These are phyloP conservation scores for Boechera stricta DNA, from an alignment of 345 rosid species.

Conservation along the genomic window DNA sequence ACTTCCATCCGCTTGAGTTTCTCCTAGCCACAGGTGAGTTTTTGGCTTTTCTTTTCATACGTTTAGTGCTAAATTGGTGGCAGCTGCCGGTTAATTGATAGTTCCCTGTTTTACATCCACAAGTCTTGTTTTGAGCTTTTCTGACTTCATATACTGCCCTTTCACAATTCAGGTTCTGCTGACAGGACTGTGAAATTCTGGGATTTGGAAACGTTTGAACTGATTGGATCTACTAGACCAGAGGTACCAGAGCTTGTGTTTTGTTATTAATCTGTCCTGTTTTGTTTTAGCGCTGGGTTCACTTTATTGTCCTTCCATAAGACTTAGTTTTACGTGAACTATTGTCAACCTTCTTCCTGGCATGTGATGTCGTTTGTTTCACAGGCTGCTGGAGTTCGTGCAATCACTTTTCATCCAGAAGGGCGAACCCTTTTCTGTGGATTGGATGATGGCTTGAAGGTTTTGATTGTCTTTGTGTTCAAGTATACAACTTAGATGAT, in stretches of 20 bases:
- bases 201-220: conserved; percentile 98
- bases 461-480: conserved; percentile 39
- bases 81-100: conserved; percentile 1
- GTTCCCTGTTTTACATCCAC: conserved; percentile 3
- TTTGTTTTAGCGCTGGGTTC: background rate
- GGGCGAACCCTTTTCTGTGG: conserved; percentile 93
- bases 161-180: conserved; percentile 79
- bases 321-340: conserved; percentile 4
- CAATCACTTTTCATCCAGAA: conserved; percentile 84
- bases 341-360: conserved; percentile 10
- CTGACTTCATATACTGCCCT: conserved; percentile 19
- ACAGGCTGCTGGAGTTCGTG: conserved; percentile 84
- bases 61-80: background rate
- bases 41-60: background rate
- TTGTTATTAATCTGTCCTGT: conserved; percentile 2
- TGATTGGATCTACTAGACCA: conserved; percentile 90
- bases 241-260: conserved; percentile 62
- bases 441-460: conserved; percentile 86
- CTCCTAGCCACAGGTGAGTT: conserved; percentile 89
- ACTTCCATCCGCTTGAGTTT: conserved; percentile 96
- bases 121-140: conserved; percentile 15
- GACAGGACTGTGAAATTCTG: conserved; percentile 94
- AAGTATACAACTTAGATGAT: conserved; percentile 3
- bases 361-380: conserved; percentile 34
- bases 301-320: background rate